These are phyloP conservation scores for Plasmodium gallinaceum DNA, from an alignment of 169 alveolate genomes.

Conservation along the genomic window DNA sequence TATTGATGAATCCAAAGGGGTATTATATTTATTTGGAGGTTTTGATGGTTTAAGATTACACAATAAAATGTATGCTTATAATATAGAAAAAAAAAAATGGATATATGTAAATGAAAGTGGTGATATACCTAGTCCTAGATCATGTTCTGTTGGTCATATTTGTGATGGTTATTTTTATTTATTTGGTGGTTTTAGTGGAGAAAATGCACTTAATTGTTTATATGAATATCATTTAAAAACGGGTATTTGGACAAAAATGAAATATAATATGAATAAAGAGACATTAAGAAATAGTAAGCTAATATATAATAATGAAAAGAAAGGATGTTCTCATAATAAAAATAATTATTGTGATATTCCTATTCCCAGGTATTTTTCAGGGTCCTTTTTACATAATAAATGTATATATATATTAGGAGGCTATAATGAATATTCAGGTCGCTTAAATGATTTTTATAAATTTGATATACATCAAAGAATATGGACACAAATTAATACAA, in stretches of 20 bases:
- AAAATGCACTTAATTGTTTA: constrained; percentile 14
- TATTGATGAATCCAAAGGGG: constrained; percentile 19
- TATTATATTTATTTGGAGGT: constrained; percentile 35
- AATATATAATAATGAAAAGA: neutral
- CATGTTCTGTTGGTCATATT: constrained; percentile 36
- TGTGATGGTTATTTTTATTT: constrained; percentile 41
- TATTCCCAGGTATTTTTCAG: constrained; percentile 28
- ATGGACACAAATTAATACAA: constrained; percentile 24
- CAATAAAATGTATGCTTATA: constrained; percentile 33
- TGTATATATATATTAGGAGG: constrained; percentile 55
- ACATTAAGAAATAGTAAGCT: neutral
- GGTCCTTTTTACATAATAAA: constrained; percentile 22
- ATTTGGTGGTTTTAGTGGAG: constrained; percentile 59
- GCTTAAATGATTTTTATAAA: constrained; percentile 38
- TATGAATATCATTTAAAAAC: constrained; percentile 44
- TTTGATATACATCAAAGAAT: constrained; percentile 32
- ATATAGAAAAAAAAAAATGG: constrained; percentile 31
- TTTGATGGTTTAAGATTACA: constrained; percentile 25
- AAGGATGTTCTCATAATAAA: neutral
- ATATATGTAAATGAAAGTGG: constrained; percentile 39
- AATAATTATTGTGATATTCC: constrained; percentile 1
- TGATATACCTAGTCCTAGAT: constrained; percentile 31
- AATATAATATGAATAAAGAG: constrained; percentile 15
- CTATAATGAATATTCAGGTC: constrained; percentile 5
- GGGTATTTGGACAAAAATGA: constrained; percentile 42